phyloP scores from a whole-genome alignment of 2,329 filamentous ascomycete genomes.

The Fusarium austroafricanum region DNA sequence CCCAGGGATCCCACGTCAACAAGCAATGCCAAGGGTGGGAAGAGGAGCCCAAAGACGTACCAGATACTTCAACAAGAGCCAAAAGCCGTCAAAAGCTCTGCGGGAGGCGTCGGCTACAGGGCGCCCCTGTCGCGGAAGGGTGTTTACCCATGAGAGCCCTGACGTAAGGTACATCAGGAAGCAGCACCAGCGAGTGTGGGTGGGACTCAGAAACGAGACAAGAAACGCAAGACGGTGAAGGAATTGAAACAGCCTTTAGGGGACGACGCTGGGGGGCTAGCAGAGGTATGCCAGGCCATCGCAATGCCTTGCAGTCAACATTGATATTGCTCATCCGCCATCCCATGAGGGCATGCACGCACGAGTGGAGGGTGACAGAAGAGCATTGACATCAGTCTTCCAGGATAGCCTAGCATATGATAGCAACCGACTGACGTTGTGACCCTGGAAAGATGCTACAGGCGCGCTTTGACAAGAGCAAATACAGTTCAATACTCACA shows the following conservation, averaged over 20 bases:
- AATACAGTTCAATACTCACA: slow-evolving; percentile 3
- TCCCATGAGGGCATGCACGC: slow-evolving; percentile 13
- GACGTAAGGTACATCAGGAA: slow-evolving; percentile 48
- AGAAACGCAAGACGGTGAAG: slow-evolving; percentile 49
- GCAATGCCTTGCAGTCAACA: slow-evolving; percentile 18
- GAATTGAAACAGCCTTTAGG: slow-evolving; percentile 46
- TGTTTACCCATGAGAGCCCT: slow-evolving; percentile 45
- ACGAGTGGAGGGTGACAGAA: slow-evolving; percentile 38
- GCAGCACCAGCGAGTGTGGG: slow-evolving; percentile 39
- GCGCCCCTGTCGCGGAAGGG: slow-evolving; percentile 45
- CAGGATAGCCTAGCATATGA: slow-evolving; percentile 40
- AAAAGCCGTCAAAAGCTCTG: slow-evolving; percentile 42
- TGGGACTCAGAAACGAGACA: slow-evolving; percentile 45
- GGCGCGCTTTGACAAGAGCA: slow-evolving; percentile 35
- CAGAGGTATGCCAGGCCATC: slow-evolving; percentile 32
- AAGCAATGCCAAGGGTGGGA: slow-evolving; percentile 42
- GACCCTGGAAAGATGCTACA: slow-evolving; percentile 38
- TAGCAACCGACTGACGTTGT: slow-evolving; percentile 43
- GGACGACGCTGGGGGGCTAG: slow-evolving; percentile 36
- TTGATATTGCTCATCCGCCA: slow-evolving; percentile 17
- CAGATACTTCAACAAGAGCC: slow-evolving; percentile 37
- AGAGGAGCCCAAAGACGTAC: slow-evolving; percentile 39
- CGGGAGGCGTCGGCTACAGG: slow-evolving; percentile 45
- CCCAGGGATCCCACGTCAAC: slow-evolving; percentile 45
- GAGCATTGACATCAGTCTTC: slow-evolving; percentile 43